Evolutionary conservation across 2,329 filamentous ascomycete genomes (phyloP), one percentile per base, ranked within the genome.

Genomic region (Coleophoma eucalyptorum): DNA sequence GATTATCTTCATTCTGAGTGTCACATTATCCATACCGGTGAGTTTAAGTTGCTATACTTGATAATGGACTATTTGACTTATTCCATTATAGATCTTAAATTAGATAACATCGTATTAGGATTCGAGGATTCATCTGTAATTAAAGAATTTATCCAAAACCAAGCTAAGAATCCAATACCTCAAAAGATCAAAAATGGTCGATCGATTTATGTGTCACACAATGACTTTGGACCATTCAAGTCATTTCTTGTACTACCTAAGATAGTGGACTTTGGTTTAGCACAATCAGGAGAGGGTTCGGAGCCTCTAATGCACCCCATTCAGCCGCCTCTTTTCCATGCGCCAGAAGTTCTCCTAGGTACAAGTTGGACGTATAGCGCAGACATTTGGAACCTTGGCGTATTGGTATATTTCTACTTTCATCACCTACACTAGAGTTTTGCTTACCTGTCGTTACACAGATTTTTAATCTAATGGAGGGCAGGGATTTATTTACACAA

Each of bases 371-470:
- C 92, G 57, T 93, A 93, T 18, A 97, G 92, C 66, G 97, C 93
- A 2, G 93, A 97, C 69, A 89, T 97, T 6, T 97, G 93, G 93
- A 97, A 93, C 70, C 96, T 97, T 91, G 90, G 93, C 48, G 89
- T 88, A 58, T 97, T 97, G 92, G 93, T 97, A 78, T 62, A 83
- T 65, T 26, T 52, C 48, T 20, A 19, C 41, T 52, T 40, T 33
- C 31, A 46, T 43, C 19, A 49, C 38, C n/a, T 46, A 49, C 51
- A 13, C 65, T n/a, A 96, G 91, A 86, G 91, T 12, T 97, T 97
- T 62, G 92, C 44, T 50, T 48, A 50, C 20, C n/a, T 31, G 21
- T 43, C 8, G 16, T 35, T 43, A 34, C 46, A 43, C 32, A 56
- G 52, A 40, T 57, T 32, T 57, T 43, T 46, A 49, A 97, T 69